These are phyloP conservation scores for Macrophomina pseudophaseolina DNA, from an alignment of 2,329 filamentous ascomycete species.

Conservation along the genomic window DNA sequence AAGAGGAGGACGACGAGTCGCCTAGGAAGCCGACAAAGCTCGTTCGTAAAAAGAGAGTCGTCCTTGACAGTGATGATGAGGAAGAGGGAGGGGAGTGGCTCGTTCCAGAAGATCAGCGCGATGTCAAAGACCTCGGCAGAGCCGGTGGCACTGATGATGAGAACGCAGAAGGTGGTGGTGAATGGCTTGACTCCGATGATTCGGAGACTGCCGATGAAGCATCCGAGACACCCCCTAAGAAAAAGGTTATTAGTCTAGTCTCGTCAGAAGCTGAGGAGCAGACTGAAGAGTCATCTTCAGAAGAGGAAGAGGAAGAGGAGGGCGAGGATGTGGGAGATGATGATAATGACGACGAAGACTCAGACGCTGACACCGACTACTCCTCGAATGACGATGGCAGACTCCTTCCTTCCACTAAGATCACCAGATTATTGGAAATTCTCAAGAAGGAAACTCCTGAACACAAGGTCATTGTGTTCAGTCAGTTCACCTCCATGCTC, in stretches of 20 bases:
- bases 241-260: slow-evolving; percentile 62
- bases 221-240: slow-evolving; percentile 36
- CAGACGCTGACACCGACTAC: slow-evolving; percentile 46
- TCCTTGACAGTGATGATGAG: slow-evolving; percentile 71
- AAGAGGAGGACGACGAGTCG: slow-evolving; percentile 43
- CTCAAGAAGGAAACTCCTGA: slow-evolving; percentile 76
- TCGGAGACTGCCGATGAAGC: slow-evolving; percentile 63
- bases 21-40: slow-evolving; percentile 14
- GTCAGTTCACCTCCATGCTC: slow-evolving; percentile 97
- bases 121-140: slow-evolving; percentile 67
- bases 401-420: slow-evolving; percentile 81
- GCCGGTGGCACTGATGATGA: slow-evolving; percentile 88
- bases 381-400: slow-evolving; percentile 48
- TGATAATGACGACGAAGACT: slow-evolving; percentile 46
- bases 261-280: slow-evolving; percentile 47
- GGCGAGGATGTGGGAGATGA: slow-evolving; percentile 44
- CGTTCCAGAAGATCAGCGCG: slow-evolving; percentile 70
- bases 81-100: slow-evolving; percentile 78
- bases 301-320: slow-evolving; percentile 34
- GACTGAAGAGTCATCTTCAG: slow-evolving; percentile 31
- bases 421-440: slow-evolving; percentile 81
- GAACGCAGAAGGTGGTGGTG: slow-evolving; percentile 83
- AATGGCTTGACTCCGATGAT: slow-evolving; percentile 74
- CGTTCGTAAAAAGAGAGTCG: slow-evolving; percentile 38
- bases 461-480: slow-evolving; percentile 98